These are phyloP conservation scores for Yarrowia galli DNA, from an alignment of 1,139 yeast genomes.

Conservation along the genomic window DNA sequence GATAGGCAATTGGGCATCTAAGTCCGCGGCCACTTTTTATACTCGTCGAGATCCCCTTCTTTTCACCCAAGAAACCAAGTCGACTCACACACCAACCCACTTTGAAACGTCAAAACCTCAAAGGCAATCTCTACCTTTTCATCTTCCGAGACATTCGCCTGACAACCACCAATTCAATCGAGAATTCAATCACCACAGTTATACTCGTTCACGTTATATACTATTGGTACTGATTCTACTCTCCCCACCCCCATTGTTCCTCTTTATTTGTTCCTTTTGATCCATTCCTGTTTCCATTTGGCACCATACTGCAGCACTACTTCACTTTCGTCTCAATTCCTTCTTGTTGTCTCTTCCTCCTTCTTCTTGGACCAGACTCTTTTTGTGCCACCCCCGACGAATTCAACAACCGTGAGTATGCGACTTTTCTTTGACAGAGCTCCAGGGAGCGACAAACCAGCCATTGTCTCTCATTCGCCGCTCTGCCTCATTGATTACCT, in stretches of 20 bases:
- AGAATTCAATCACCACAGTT: neutral
- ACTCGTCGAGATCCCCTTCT: neutral
- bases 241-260: neutral
- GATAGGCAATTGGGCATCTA: neutral
- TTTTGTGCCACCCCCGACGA: constrained; percentile 9
- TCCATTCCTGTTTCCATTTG: neutral
- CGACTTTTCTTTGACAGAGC: neutral
- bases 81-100: neutral
- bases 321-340: neutral
- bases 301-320: constrained; percentile 23
- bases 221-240: too few relatives aligned
- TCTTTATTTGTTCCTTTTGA: neutral
- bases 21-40: neutral
- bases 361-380: neutral
- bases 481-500: constrained; percentile 1
- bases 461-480: neutral
- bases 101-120: neutral
- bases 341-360: neutral
- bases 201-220: too few relatives aligned
- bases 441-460: neutral
- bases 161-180: neutral
- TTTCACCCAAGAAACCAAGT: too few relatives aligned
- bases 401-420: constrained; percentile 16
- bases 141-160: constrained; percentile 4
- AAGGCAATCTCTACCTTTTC: neutral